Evolutionary conservation across 1,284 basidiomycete genomes (phyloP), one percentile per base, ranked within the genome.

Genomic region (Ustilago tritici): DNA sequence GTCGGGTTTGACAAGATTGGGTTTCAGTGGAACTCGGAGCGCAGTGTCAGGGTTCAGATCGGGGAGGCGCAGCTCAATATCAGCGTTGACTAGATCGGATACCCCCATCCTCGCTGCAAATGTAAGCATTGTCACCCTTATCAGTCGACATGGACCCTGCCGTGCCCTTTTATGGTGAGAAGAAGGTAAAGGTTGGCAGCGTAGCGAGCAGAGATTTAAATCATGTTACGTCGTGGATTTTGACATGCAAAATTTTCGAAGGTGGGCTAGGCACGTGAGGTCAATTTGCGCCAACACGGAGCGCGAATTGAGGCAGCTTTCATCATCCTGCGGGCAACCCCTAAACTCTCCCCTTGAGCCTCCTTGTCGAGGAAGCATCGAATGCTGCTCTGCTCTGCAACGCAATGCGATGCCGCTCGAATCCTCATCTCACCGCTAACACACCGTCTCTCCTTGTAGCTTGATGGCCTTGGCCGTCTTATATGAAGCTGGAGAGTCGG

Each of bases 21-120:
- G 28, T 82, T 85, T 46, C 72, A 78, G 9, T 85, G 83, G 83
- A 70, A 76, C 31, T 72, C 72, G 43, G 74, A 80, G 12, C 76
- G 79, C 31, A 78, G 77, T 46, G 80, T 84, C 40, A 69, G 53
- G 46, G 62, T 84, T n/a, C 56, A 70, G 41, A 71, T 84, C 10
- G 83, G 83, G 3, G 71, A 82, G 38, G 76, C 81, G 40, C 66
- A 70, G 59, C 73, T 84, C 49, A 80, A 76, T 40, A 70, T 84
- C 56, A 78, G 79, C 43, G 79, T 84, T 15, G 79, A 78, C 12
- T 78, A 59, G 56, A n/a, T n/a, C n/a, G n/a, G n/a, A n/a, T n/a
- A n/a, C n/a, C n/a, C n/a, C n/a, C n/a, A n/a, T n/a, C n/a, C n/a
- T n/a, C n/a, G n/a, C n/a, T n/a, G 15, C 31, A 11, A 4, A 40